Percentiles rank a stretch among this genome's conserved stretches.
phyloP scores from a whole-genome alignment of 768 basidiomycete genomes.

The Coprinopsis sp. region DNA sequence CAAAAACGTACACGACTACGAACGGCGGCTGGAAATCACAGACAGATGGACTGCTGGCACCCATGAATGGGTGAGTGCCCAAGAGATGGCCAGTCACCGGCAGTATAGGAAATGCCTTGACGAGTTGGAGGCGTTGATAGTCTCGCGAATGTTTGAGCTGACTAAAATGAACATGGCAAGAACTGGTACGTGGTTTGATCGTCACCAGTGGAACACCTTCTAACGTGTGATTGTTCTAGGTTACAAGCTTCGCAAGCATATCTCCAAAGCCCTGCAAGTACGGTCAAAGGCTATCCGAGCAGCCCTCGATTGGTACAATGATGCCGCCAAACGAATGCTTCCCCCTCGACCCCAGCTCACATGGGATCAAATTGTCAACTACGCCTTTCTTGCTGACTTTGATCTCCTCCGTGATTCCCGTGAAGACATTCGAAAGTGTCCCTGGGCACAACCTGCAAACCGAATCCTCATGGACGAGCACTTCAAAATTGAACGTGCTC shows the following conservation, averaged over 20 bases:
- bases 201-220: not conserved
- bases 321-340: not conserved
- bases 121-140: constrained; percentile 15
- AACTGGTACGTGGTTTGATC: constrained; percentile 18
- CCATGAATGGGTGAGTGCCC: constrained; percentile 10
- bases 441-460: constrained; percentile 1
- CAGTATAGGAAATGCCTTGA: constrained; percentile 17
- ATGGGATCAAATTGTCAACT: constrained; percentile 6
- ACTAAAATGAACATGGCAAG: constrained; percentile 18
- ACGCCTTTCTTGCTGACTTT: constrained; percentile 9
- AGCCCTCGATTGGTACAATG: constrained; percentile 3
- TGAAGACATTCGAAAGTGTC: not conserved
- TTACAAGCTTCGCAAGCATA: not conserved
- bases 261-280: constrained; percentile 1
- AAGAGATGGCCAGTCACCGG: constrained; percentile 7
- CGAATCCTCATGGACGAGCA: constrained; percentile 2
- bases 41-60: constrained; percentile 4
- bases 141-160: constrained; percentile 21
- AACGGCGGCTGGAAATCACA: constrained; percentile 7
- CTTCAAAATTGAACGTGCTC: constrained; percentile 6
- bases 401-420: constrained; percentile 1
- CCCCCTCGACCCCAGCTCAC: not conserved
- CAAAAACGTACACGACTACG: too few species aligned
- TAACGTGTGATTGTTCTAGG: not conserved
- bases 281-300: constrained; percentile 5